Base-by-base conservation (phyloP, 2,329 filamentous ascomycete genomes). In the Xylaria digitata region DNA sequence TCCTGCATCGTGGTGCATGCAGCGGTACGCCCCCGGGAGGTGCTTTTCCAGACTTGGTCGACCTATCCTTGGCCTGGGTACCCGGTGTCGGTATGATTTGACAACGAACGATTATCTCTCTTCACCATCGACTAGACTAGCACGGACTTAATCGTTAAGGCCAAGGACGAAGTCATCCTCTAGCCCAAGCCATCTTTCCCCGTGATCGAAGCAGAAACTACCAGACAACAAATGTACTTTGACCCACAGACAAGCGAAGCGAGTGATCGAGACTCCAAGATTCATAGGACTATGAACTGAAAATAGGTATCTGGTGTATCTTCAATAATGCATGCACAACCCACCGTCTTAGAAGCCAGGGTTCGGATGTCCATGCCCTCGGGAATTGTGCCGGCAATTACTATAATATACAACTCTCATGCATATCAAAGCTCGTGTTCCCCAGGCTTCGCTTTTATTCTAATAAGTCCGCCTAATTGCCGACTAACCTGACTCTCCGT, bases 341-440 rank as follows among this genome's bases (percentile, higher is more conserved):
- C 57, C 53, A 46, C 48, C 43, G 34, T 34, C 64, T 26, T n/a
- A n/a, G 34, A 43, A 43, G 54, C 50, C 43, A 26, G 62, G 58
- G 63, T 58, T 56, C 23, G 15, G 30, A 3, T 56, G 42, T 43
- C 59, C 59, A 62, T 63, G 34, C 50, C 17, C 17, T 37, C 63
- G 58, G 66, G 63, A 63, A 63, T 63, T 63, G 49, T 32, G 6
- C 55, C 63, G 66, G 66, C 59, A 66, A 68, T 65, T 68, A 60
- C 19, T 50, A 34, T 68, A 58, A 68, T 68, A 64, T 55, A 59
- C 19, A 50, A 34, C 40, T 60, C 30, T 45, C 58, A 42, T 68
- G 26, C 56, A 60, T 56, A 59, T 65, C 49, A 43, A 56, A 23
- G 23, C 63, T 62, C 43, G 45, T 56, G 37, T 59, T 42, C 55